Evolutionary conservation across 1,284 basidiomycete genomes (phyloP), one percentile per base, ranked within the genome.

Genomic region (Ganoderma meredithae): DNA sequence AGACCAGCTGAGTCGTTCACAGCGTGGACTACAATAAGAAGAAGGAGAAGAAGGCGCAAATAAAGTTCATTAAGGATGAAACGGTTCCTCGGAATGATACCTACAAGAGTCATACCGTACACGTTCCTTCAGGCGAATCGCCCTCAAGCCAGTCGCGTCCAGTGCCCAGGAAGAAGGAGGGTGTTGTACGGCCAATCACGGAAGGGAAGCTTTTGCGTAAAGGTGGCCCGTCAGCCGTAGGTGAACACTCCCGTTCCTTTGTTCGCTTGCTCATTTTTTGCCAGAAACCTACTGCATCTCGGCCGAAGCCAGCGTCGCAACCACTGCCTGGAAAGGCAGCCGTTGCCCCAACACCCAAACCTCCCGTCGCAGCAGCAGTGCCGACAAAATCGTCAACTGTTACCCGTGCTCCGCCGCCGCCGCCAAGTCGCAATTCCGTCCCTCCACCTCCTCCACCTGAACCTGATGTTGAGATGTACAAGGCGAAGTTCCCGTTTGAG

Each of bases 81-180:
- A 91, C 90, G 13, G 82, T 97, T 22, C 82, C 79, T n/a, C 89
- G 88, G 66, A 92, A 94, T 70, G 97, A 97, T 75, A 78, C 89
- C 2, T 99, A 99, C 85, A 99, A 99, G 87, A 97, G 95, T 75
- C 95, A 96, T 76, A 89, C 90, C 3, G 93, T 99, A 22, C 91
- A 92, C 71, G 96, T 99, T 1, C 86, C 91, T 12, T 91, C 94
- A 31, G 98, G 98, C 33, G 96, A 98, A 79, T 87, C 96, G 1
- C 84, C 96, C 0, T 88, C 80, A 65, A 97, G 96, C 76, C 79
- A 88, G 7, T 97, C 96, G 15, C 85, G 88, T 49, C 96, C 97
- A 36, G 89, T 93, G 47, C 93, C 96, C 4, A 94, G 92, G 79
- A 89, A 93, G 72, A 99, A 98, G 79, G 88, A 95, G 6, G 94